Base-by-base conservation (phyloP, 345 rosid genomes). In the Tarenaya hassleriana region DNA sequence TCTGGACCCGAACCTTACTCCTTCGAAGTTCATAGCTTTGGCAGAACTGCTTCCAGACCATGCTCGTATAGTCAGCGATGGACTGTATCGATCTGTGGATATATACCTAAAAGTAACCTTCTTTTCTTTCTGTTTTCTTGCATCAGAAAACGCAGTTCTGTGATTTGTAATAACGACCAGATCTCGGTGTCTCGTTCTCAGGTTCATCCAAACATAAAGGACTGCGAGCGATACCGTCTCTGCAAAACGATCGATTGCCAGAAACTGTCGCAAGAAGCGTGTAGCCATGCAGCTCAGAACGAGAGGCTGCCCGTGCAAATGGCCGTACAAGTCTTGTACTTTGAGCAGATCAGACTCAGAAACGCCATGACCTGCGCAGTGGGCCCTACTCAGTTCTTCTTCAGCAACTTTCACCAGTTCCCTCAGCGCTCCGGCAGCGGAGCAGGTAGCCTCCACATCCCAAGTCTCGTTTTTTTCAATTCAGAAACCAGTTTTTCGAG, bases 231-330 rank as follows among this genome's bases (percentile, higher is more conserved):
- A 8, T 81, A 88, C 71, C 54, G 96, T 24, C 95, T 92, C 2
- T 85, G 95, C 78, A 92, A 88, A 61, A 83, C 97, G 16, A 92
- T 88, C 34, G 95, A 92, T 66, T 79, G 88, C 48, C 98, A 92
- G 62, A 92, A 85, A 69, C 76, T 92, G 38, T 83, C 98, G n/a
- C 97, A 88, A 56, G 98, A 92, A 73, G 98, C 98, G 24, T 92
- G 98, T 71, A 85, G 96, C 73, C 97, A 92, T 12, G 98, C 97
- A 0, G 97, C 95, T 0, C 98, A 92, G 37, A 88, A 92, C 48
- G 98, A 92, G 61, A 83, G 98, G 61, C 48, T 92, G 13, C 98
- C 98, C 0, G 91, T 92, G 20, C 98, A 88, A 58, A 92, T 85
- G 97, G 94, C 98, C 4, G 95, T 92, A 29, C 96, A 92, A 58